Evolutionary conservation across 805 yeast species (phyloP).

Genomic region (Kodamaea neixiangensis): DNA sequence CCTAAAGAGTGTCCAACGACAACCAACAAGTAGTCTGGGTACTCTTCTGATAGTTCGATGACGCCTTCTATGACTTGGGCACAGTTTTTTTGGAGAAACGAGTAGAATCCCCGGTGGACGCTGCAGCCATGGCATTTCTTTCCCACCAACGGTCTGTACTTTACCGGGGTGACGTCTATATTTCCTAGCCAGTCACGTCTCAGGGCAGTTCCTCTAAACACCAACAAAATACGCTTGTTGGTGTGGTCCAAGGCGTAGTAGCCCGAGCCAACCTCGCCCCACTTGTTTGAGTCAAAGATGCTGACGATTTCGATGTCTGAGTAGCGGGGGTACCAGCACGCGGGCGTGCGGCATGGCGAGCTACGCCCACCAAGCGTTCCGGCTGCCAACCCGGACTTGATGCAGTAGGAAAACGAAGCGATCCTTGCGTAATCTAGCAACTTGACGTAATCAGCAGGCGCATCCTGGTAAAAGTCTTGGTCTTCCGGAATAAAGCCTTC

Average conservation of each 20-base stretch:
- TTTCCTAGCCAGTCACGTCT: slow-evolving; percentile 64
- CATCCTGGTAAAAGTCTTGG: neutral
- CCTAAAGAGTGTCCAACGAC: slow-evolving; percentile 78
- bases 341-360: slow-evolving; percentile 5
- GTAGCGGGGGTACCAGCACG: slow-evolving; percentile 24
- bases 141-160: slow-evolving; percentile 48
- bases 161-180: slow-evolving; percentile 47
- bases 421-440: slow-evolving; percentile 36
- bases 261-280: slow-evolving; percentile 56
- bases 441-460: slow-evolving; percentile 19
- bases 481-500: neutral
- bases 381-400: slow-evolving; percentile 27
- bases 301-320: slow-evolving; percentile 36
- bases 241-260: slow-evolving; percentile 51
- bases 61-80: slow-evolving; percentile 39
- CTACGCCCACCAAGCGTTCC: slow-evolving; percentile 3
- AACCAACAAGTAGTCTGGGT: slow-evolving; percentile 51
- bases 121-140: slow-evolving; percentile 49
- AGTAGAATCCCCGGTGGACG: slow-evolving; percentile 67
- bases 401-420: slow-evolving; percentile 40
- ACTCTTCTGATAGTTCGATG: slow-evolving; percentile 26
- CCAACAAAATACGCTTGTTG: slow-evolving; percentile 45
- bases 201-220: slow-evolving; percentile 66
- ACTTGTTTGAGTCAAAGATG: slow-evolving; percentile 42
- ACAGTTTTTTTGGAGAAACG: slow-evolving; percentile 45